phyloP scores from a whole-genome alignment of 805 yeast genomes.

The Hanseniaspora lindneri region DNA sequence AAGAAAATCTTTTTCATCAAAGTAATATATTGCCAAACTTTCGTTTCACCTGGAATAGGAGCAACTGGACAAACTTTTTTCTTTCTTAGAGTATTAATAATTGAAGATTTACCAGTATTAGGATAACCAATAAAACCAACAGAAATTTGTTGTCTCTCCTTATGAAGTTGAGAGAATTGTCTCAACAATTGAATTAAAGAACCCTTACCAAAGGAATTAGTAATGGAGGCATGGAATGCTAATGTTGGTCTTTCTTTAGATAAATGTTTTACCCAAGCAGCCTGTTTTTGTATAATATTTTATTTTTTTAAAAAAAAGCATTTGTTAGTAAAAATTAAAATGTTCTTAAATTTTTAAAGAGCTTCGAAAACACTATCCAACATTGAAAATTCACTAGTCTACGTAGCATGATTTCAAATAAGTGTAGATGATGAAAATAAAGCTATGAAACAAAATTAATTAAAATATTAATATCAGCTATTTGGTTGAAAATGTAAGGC shows the following conservation, averaged over 20 bases:
- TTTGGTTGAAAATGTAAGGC: conserved; percentile 45
- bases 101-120: conserved; percentile 94
- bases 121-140: conserved; percentile 98
- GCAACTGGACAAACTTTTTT: conserved; percentile 96
- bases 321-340: conserved; percentile 17
- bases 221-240: conserved; percentile 96
- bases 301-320: conserved; percentile 28
- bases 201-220: conserved; percentile 96
- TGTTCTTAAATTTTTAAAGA: conserved; percentile 2
- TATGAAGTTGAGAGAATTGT: conserved; percentile 81
- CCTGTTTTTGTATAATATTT: conserved; percentile 37
- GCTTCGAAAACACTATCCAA: conserved; percentile 14
- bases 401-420: background rate
- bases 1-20: conserved; percentile 89
- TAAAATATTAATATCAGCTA: background rate
- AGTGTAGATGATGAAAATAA: conserved; percentile 6
- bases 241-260: conserved; percentile 87
- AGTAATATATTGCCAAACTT: conserved; percentile 97
- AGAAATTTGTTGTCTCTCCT: conserved; percentile 89
- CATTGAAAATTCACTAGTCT: background rate
- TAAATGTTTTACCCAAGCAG: conserved; percentile 95
- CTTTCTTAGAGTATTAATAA: conserved; percentile 81
- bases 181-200: conserved; percentile 84
- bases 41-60: conserved; percentile 97
- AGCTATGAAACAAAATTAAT: background rate